These are phyloP conservation scores for Plantago coronopus DNA, from an alignment of 305 asterid genomes.

Conservation along the genomic window DNA sequence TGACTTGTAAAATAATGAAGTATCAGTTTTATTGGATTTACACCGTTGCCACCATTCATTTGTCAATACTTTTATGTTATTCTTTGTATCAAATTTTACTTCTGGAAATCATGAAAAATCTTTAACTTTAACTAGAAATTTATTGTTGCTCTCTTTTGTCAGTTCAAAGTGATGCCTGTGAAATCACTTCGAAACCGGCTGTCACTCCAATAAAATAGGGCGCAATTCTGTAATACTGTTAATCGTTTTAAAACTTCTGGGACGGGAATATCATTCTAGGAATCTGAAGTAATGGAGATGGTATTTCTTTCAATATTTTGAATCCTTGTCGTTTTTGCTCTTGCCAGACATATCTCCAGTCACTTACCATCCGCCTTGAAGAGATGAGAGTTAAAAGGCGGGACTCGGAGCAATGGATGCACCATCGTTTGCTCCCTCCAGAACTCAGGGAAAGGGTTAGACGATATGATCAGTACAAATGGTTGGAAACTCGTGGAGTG, in stretches of 20 bases:
- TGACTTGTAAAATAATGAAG: too few relatives aligned
- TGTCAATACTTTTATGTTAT: too few relatives aligned
- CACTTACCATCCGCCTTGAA: conserved; percentile 97
- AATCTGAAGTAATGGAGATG: conserved; percentile 3
- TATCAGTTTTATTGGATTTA: too few relatives aligned
- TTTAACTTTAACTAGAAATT: too few relatives aligned
- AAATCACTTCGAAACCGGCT: too few relatives aligned
- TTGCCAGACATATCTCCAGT: conserved; percentile 94
- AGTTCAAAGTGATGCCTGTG: too few relatives aligned
- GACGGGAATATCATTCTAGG: neutral
- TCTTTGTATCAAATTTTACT: too few relatives aligned
- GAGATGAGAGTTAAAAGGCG: conserved; percentile 99
- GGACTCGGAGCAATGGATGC: conserved; percentile 99
- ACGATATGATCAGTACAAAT: conserved; percentile 97
- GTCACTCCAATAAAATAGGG: too few relatives aligned
- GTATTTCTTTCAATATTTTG: conserved; percentile 2
- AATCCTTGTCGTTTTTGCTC: conserved; percentile 20
- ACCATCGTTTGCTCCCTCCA: conserved; percentile 93
- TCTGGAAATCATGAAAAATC: too few relatives aligned
- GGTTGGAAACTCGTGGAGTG: conserved; percentile 99
- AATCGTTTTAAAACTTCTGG: neutral
- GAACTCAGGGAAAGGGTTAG: conserved; percentile 92
- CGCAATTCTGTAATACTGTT: neutral
- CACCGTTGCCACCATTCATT: too few relatives aligned
- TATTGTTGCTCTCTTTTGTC: too few relatives aligned